Evolutionary conservation across 139 green algal genomes (phyloP), one percentile per base, ranked within the genome.

Genomic region (Pleodorina starrii): DNA sequence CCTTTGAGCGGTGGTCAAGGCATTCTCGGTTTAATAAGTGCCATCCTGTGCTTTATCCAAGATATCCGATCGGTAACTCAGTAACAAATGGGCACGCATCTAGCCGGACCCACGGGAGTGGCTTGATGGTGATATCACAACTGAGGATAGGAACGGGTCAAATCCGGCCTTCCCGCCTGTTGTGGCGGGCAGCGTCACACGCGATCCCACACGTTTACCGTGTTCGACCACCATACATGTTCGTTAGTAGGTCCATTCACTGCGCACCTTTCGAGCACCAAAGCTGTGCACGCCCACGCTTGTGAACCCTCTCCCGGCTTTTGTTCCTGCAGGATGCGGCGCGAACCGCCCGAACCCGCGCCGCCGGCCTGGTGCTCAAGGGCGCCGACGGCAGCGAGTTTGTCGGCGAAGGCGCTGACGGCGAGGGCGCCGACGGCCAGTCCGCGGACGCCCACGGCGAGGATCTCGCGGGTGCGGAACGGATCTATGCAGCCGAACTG

Each of bases 251-350:
- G n/a, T n/a, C n/a, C n/a, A n/a, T n/a, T n/a, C n/a, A n/a, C n/a
- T n/a, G n/a, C n/a, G n/a, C n/a, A n/a, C n/a, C n/a, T n/a, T n/a
- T n/a, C n/a, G n/a, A n/a, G n/a, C n/a, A n/a, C n/a, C n/a, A n/a
- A n/a, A n/a, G n/a, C n/a, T n/a, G n/a, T n/a, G n/a, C n/a, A n/a
- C n/a, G n/a, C n/a, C n/a, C n/a, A n/a, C n/a, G n/a, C n/a, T n/a
- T n/a, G n/a, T n/a, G n/a, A n/a, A n/a, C n/a, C n/a, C n/a, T n/a
- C n/a, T n/a, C n/a, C n/a, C n/a, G n/a, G n/a, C n/a, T n/a, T n/a
- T n/a, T n/a, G n/a, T 4, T 35, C 68, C 68, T 77, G 29, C 91
- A 97, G 95, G 96, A 97, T 32, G 94, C 94, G 21, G 96, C 96
- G 4, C 89, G 91, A 35, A 85, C 92, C 25, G 95, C 94, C 9